Conservation (phyloP, 2,329 filamentous ascomycete species). For the Arachnopeziza araneosa region DNA sequence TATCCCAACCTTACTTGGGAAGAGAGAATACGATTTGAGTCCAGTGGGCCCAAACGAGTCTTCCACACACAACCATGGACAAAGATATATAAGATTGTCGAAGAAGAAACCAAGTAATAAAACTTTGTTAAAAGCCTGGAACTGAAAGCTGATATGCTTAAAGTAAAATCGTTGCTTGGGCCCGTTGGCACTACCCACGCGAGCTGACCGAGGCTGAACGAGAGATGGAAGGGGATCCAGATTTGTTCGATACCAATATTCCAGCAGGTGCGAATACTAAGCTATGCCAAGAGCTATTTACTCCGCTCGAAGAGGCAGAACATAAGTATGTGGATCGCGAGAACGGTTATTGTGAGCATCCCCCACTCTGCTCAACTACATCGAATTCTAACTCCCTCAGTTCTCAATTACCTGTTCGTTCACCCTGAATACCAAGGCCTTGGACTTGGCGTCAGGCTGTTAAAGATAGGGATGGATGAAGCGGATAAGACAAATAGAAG, state of each 20-base stretch:
- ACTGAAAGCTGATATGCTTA: background rate
- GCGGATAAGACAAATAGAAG: background rate
- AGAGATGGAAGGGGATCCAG: background rate
- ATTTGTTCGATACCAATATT: background rate
- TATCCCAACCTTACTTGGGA: background rate
- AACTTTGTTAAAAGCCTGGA: background rate
- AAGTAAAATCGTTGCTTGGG: background rate
- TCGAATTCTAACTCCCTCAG: background rate
- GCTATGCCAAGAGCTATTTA: background rate
- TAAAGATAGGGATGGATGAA: background rate
- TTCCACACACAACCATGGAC: conserved; percentile 1
- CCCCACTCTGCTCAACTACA: background rate
- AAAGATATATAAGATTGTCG: background rate
- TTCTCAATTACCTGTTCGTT: conserved; percentile 1
- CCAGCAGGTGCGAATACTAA: background rate
- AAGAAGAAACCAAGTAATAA: background rate
- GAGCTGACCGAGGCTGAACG: background rate
- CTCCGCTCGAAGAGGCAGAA: background rate
- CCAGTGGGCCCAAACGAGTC: background rate
- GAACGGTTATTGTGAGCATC: background rate
- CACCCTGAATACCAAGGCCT: conserved; percentile 1
- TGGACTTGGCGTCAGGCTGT: background rate
- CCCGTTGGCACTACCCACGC: background rate
- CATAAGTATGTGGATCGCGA: conserved; percentile 1
- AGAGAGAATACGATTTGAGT: background rate